Percentiles rank a stretch among this genome's conserved stretches.
Conservation (phyloP, 345 rosid species). For the Eucalyptus cloeziana region DNA sequence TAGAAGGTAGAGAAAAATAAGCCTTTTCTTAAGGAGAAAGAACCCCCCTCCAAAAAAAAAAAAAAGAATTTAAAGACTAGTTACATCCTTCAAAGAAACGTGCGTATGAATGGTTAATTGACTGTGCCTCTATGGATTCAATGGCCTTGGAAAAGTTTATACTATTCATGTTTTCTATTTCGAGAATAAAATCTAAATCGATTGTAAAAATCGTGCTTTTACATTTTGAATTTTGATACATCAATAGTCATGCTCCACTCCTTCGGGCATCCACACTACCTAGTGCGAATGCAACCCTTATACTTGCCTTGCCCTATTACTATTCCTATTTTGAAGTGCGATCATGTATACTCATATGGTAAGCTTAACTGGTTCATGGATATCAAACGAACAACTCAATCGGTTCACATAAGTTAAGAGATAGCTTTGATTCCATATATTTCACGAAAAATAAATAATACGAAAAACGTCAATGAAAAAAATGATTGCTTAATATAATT, state of each 20-base stretch:
- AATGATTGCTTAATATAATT: background rate
- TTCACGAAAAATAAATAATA: background rate
- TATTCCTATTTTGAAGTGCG: background rate
- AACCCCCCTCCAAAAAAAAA: no score
- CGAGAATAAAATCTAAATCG: background rate
- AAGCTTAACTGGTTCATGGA: background rate
- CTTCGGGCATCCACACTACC: fast-evolving
- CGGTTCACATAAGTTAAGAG: fast-evolving
- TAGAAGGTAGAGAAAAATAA: background rate
- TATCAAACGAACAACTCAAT: background rate
- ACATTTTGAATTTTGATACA: background rate
- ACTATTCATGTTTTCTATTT: background rate
- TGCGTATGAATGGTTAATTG: background rate
- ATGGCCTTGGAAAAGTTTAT: background rate
- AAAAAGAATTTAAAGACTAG: background rate
- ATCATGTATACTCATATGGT: background rate
- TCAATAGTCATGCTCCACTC: background rate
- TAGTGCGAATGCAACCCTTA: background rate
- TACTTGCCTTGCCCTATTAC: background rate
- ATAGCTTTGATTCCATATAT: background rate
- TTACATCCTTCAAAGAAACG: background rate
- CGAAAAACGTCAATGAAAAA: background rate
- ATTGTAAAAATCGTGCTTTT: background rate
- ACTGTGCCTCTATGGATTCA: background rate
- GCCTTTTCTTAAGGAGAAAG: background rate